Conservation (phyloP, 306 rosid species). For the Ochetophila trinervis region DNA sequence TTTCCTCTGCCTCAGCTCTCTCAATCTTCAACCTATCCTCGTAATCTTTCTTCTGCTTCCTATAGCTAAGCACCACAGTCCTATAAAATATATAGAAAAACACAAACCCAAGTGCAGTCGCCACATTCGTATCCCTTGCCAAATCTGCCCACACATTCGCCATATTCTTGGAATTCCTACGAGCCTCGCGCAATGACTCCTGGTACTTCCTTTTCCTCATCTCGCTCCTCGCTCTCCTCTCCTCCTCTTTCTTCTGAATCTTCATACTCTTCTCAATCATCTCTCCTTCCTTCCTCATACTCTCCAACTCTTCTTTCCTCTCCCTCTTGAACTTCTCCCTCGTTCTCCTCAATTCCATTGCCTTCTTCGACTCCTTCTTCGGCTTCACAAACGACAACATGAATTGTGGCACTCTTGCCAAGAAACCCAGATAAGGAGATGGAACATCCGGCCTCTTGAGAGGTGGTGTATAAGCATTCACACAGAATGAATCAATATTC, state of each 20-base stretch:
- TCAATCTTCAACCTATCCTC: constrained; percentile 90
- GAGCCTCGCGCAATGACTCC: constrained; percentile 46
- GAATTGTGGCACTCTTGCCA: constrained; percentile 29
- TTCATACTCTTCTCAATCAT: constrained; percentile 41
- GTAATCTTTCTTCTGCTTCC: constrained; percentile 91
- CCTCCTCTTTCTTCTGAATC: constrained; percentile 58
- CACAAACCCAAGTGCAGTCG: constrained; percentile 55
- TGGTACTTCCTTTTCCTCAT: constrained; percentile 43
- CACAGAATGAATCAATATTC: constrained; percentile 54
- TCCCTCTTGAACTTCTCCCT: constrained; percentile 63
- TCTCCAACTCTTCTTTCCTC: constrained; percentile 48
- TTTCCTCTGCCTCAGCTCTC: constrained; percentile 93
- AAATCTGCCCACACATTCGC: constrained; percentile 56
- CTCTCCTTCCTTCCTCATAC: constrained; percentile 50
- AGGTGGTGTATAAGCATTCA: constrained; percentile 81
- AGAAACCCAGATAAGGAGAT: constrained; percentile 45
- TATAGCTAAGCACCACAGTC: constrained; percentile 75
- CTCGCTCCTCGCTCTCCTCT: constrained; percentile 47
- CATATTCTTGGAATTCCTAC: constrained; percentile 25
- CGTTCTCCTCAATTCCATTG: constrained; percentile 42
- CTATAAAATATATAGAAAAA: constrained; percentile 76
- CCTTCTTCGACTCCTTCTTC: constrained; percentile 65
- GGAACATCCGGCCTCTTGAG: constrained; percentile 69
- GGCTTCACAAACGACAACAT: constrained; percentile 28
- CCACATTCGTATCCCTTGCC: constrained; percentile 48